Percentiles rank a stretch among this genome's conserved stretches.
These are phyloP conservation scores for Neurospora tetraspora DNA, from an alignment of 495 filamentous ascomycete species.

Conservation along the genomic window DNA sequence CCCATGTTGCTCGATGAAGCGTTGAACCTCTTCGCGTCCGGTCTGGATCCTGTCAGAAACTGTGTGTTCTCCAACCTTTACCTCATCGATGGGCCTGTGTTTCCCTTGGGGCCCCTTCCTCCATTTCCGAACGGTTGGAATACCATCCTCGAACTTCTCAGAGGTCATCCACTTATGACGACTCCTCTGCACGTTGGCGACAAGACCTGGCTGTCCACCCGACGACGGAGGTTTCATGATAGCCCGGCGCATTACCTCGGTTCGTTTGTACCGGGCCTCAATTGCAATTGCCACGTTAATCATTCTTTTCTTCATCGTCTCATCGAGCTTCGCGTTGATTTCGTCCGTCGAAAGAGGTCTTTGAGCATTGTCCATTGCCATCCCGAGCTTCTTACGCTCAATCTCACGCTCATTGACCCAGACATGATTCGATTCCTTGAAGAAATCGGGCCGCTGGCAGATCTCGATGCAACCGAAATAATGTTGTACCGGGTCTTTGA, in stretches of 20 bases:
- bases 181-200: neutral
- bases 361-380: neutral
- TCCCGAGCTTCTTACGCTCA: neutral
- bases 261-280: slow-evolving; percentile 9
- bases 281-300: slow-evolving; percentile 10
- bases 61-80: neutral
- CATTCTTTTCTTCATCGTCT: slow-evolving; percentile 6
- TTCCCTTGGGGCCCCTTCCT: neutral
- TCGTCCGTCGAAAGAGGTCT: neutral
- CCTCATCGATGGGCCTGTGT: neutral
- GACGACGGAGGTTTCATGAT: slow-evolving; percentile 3
- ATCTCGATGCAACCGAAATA: slow-evolving; percentile 26
- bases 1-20: neutral
- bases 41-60: neutral
- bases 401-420: slow-evolving; percentile 11
- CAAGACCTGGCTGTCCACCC: neutral
- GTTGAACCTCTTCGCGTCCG: neutral
- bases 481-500: slow-evolving; percentile 21
- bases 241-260: slow-evolving; percentile 11
- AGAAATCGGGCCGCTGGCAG: slow-evolving; percentile 11
- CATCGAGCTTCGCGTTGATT: neutral
- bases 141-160: neutral
- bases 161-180: neutral
- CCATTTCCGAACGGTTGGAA: neutral
- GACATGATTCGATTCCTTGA: slow-evolving; percentile 1